phyloP scores from a whole-genome alignment of 2,329 filamentous ascomycete genomes.

The Pseudogymnoascus verrucosus region DNA sequence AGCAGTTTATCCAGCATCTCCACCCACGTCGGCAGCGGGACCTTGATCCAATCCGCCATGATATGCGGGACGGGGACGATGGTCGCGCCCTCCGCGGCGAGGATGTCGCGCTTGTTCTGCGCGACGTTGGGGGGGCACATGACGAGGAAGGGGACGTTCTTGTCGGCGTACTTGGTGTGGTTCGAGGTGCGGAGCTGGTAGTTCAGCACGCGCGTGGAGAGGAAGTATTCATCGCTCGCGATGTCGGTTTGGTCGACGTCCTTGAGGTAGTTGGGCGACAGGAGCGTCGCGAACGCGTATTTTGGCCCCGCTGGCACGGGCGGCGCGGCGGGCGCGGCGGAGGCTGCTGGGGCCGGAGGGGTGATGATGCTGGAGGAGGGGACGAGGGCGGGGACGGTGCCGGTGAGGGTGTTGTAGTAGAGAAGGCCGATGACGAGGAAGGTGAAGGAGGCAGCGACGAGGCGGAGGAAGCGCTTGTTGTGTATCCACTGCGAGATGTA shows the following conservation, averaged over 20 bases:
- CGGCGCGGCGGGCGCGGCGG: neutral
- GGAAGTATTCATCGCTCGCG: slow-evolving; percentile 28
- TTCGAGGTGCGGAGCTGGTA: slow-evolving; percentile 32
- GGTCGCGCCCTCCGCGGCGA: slow-evolving; percentile 29
- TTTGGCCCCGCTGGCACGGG: neutral
- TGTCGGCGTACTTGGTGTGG: slow-evolving; percentile 18
- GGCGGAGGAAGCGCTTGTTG: slow-evolving; percentile 3
- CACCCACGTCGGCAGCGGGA: neutral
- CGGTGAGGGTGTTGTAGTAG: neutral
- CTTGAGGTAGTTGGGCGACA: neutral
- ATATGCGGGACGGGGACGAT: slow-evolving; percentile 28
- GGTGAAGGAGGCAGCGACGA: neutral
- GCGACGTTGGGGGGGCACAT: slow-evolving; percentile 25
- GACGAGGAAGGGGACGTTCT: slow-evolving; percentile 27
- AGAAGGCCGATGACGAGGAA: neutral
- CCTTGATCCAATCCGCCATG: slow-evolving; percentile 25
- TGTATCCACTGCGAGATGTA: neutral
- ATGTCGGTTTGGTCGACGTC: neutral
- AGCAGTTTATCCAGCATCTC: slow-evolving; percentile 28
- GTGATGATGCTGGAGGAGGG: neutral
- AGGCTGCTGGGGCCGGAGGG: too few species aligned
- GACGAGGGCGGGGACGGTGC: neutral
- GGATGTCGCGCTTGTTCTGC: slow-evolving; percentile 19
- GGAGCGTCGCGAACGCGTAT: neutral
- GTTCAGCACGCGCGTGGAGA: slow-evolving; percentile 27